Percentiles rank a stretch among this genome's conserved stretches.
Evolutionary conservation across 495 filamentous ascomycete genomes (phyloP).

Genomic region (Neurospora sp.): DNA sequence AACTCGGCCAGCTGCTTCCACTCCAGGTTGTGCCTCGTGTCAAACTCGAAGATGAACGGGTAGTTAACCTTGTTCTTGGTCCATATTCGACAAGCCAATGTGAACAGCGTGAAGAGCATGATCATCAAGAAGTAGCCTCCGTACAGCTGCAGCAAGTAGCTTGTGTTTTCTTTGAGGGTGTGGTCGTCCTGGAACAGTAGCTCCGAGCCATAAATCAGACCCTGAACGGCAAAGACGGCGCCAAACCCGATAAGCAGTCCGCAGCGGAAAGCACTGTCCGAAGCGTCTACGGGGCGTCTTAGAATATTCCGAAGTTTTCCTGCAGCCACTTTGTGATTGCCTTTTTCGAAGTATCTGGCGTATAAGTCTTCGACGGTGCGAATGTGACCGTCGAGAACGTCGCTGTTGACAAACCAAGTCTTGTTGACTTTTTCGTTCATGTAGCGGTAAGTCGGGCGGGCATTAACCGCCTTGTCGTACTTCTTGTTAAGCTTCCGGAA

Average conservation of each 20-base stretch:
- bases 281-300: constrained; percentile 56
- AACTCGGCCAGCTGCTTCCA: constrained; percentile 86
- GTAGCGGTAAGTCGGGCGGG: constrained; percentile 65
- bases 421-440: constrained; percentile 90
- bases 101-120: constrained; percentile 65
- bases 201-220: constrained; percentile 53
- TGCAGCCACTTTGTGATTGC: constrained; percentile 81
- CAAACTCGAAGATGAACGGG: constrained; percentile 92
- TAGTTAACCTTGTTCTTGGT: constrained; percentile 81
- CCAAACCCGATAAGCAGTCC: constrained; percentile 73
- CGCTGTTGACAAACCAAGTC: constrained; percentile 80
- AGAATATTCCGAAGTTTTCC: constrained; percentile 68
- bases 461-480: constrained; percentile 81
- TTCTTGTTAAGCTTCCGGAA: constrained; percentile 99
- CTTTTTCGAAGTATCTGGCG: constrained; percentile 80
- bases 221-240: constrained; percentile 61
- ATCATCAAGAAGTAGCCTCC: constrained; percentile 73
- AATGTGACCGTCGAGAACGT: constrained; percentile 68
- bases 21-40: constrained; percentile 71
- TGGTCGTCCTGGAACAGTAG: constrained; percentile 43
- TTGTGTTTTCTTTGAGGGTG: constrained; percentile 41
- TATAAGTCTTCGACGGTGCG: constrained; percentile 79
- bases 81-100: constrained; percentile 74
- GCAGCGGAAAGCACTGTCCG: constrained; percentile 62
- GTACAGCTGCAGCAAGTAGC: constrained; percentile 78